These are phyloP conservation scores for Cajanus cajan DNA, from an alignment of 306 rosid genomes.

Conservation along the genomic window DNA sequence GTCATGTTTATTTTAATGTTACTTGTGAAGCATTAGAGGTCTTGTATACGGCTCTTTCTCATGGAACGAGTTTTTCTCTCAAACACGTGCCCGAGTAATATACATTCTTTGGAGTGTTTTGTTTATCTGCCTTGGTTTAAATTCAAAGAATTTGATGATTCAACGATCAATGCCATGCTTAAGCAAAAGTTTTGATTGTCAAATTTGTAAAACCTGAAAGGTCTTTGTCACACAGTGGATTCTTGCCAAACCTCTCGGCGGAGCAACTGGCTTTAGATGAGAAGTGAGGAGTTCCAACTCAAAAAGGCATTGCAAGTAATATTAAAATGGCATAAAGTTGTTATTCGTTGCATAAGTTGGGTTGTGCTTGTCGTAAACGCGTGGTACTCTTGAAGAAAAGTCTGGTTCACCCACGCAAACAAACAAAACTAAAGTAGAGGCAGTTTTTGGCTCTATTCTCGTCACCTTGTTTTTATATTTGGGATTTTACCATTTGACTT, in stretches of 20 bases:
- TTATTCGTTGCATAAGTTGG: conserved; percentile 24
- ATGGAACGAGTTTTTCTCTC: conserved; percentile 12
- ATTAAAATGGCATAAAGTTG: conserved; percentile 22
- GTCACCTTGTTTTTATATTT: neutral
- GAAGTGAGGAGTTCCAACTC: conserved; percentile 5
- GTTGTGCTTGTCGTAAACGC: conserved; percentile 24
- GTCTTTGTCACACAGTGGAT: conserved; percentile 1
- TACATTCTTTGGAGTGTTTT: neutral
- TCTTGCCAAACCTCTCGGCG: conserved; percentile 20
- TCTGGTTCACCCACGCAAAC: neutral
- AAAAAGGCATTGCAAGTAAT: conserved; percentile 17
- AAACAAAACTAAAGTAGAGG: conserved; percentile 21
- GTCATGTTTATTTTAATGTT: conserved; percentile 7
- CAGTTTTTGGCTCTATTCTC: conserved; percentile 21
- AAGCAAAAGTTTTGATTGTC: neutral
- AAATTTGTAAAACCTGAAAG: neutral
- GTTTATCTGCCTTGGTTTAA: neutral
- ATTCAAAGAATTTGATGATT: neutral
- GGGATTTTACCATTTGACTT: conserved; percentile 19
- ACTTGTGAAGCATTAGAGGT: neutral
- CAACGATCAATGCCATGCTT: neutral
- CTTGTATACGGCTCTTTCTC: conserved; percentile 3
- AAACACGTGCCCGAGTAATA: neutral
- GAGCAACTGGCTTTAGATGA: neutral
- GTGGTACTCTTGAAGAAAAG: conserved; percentile 26